Evolutionary conservation across 164 flowering plant species (phyloP), one percentile per base, ranked within the genome.

Genomic region (Sedum album): DNA sequence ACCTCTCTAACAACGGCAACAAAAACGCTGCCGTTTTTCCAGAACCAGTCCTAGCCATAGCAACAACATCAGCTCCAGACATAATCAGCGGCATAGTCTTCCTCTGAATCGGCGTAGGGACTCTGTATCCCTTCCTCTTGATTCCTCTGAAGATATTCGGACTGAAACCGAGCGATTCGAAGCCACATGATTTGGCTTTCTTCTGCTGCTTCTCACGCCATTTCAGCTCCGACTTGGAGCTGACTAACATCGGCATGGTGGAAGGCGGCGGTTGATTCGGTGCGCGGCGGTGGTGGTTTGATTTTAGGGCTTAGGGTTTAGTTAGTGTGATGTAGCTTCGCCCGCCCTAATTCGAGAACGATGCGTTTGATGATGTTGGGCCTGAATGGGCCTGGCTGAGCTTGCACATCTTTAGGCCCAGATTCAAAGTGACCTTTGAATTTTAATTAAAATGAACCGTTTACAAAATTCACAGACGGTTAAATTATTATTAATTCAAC

Each of bases 21-120:
- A 95, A 72, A 73, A 95, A 95, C 15, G 99, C 97, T 0, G 99
- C 97, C 11, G 97, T 95, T 73, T 95, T 95, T 0, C 97, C 97
- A 4, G 99, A 95, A 4, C 99, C 99, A 1, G 99, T 95, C 18
- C 97, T 82, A 4, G 99, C 99, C 99, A 95, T 95, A 71, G 97
- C 97, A 6, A 95, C 99, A 57, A 95, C 97, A 72, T 95, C 99
- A 23, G 66, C 39, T 8, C 99, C 97, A 14, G 86, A 69, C 5
- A 95, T 80, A n/a, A 92, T 89, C 28, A 92, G 73, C 0, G 99
- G 99, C 90, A 94, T 85, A 51, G 99, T 85, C 78, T 95, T 92
- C 6, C 97, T 79, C 85, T 92, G 97, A 18, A 95, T 95, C 0
- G 99, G 99, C 8, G 99, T 95, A 8, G 99, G 99, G 11, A 90